These are phyloP conservation scores for Mortierella antarctica DNA, from an alignment of 192 early-diverging fungal species.

Conservation along the genomic window DNA sequence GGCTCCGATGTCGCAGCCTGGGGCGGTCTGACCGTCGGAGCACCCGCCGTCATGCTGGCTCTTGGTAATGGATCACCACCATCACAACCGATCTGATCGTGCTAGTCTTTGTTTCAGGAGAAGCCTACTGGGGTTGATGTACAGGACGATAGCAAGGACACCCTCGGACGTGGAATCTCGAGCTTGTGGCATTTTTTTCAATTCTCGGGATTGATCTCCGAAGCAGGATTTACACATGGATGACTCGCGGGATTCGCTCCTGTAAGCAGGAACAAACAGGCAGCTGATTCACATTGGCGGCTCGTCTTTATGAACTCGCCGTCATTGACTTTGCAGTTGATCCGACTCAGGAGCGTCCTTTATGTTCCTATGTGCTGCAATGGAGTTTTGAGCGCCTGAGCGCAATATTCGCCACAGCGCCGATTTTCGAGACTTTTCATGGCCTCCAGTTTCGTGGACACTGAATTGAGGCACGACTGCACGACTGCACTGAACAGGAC, in stretches of 20 bases:
- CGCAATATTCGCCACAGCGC: too few relatives aligned
- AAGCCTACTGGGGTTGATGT: slow-evolving; percentile 40
- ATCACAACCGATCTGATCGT: slow-evolving; percentile 78
- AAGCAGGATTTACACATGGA: too few relatives aligned
- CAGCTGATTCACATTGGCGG: too few relatives aligned
- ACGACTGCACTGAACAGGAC: too few relatives aligned
- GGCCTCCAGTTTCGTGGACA: too few relatives aligned
- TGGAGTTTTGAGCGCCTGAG: too few relatives aligned
- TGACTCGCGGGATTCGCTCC: too few relatives aligned
- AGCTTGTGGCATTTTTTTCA: background rate
- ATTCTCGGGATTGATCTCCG: too few relatives aligned
- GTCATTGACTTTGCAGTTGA: background rate
- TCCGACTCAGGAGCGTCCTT: background rate
- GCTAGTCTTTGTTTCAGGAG: slow-evolving; percentile 78
- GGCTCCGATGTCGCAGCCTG: slow-evolving; percentile 77
- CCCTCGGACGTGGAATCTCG: slow-evolving; percentile 62
- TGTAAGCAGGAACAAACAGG: too few relatives aligned
- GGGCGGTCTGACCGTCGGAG: slow-evolving; percentile 70
- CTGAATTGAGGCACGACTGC: too few relatives aligned
- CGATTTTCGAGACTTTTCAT: too few relatives aligned
- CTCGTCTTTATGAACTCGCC: background rate
- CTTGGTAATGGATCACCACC: slow-evolving; percentile 73
- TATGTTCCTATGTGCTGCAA: too few relatives aligned
- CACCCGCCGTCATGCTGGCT: slow-evolving; percentile 78
- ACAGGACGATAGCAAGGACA: slow-evolving; percentile 74